Percentiles rank a stretch among this genome's conserved stretches.
These are phyloP conservation scores for Trichoderma semiorbis DNA, from an alignment of 2,329 filamentous ascomycete species.

Conservation along the genomic window DNA sequence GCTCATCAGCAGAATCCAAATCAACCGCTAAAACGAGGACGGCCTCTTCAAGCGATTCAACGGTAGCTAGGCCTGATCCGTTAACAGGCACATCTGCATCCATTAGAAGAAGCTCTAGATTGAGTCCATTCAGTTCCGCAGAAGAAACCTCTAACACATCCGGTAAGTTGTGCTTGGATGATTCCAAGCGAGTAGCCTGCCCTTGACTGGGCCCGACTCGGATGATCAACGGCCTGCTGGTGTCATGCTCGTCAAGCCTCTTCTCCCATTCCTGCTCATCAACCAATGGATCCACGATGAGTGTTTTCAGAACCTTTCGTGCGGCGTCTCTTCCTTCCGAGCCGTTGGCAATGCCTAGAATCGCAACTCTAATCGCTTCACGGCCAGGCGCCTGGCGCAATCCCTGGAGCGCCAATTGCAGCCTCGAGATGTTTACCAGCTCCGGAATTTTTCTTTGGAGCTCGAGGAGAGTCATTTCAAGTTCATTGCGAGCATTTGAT, in stretches of 20 bases:
- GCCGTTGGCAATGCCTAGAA: slow-evolving; percentile 47
- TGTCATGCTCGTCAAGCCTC: slow-evolving; percentile 51
- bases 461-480: slow-evolving; percentile 56
- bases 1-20: slow-evolving; percentile 62
- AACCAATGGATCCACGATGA: slow-evolving; percentile 67
- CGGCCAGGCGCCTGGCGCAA: slow-evolving; percentile 53
- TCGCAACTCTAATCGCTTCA: slow-evolving; percentile 57
- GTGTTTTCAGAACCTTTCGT: slow-evolving; percentile 62
- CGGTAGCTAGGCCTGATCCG: slow-evolving; percentile 32
- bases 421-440: slow-evolving; percentile 63
- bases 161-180: slow-evolving; percentile 40
- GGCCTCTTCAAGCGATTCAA: slow-evolving; percentile 54
- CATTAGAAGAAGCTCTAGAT: slow-evolving; percentile 62
- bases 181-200: slow-evolving; percentile 28
- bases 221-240: slow-evolving; percentile 59
- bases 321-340: slow-evolving; percentile 46
- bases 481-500: slow-evolving; percentile 45
- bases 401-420: slow-evolving; percentile 69
- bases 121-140: slow-evolving; percentile 56
- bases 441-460: slow-evolving; percentile 60
- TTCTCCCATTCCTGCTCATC: slow-evolving; percentile 64
- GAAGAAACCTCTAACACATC: slow-evolving; percentile 62
- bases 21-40: slow-evolving; percentile 74
- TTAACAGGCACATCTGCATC: slow-evolving; percentile 42
- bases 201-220: slow-evolving; percentile 43